Percentiles rank a stretch among this genome's conserved stretches.
These are phyloP conservation scores for Wilcoxina mikolae DNA, from an alignment of 495 filamentous ascomycete species.

Conservation along the genomic window DNA sequence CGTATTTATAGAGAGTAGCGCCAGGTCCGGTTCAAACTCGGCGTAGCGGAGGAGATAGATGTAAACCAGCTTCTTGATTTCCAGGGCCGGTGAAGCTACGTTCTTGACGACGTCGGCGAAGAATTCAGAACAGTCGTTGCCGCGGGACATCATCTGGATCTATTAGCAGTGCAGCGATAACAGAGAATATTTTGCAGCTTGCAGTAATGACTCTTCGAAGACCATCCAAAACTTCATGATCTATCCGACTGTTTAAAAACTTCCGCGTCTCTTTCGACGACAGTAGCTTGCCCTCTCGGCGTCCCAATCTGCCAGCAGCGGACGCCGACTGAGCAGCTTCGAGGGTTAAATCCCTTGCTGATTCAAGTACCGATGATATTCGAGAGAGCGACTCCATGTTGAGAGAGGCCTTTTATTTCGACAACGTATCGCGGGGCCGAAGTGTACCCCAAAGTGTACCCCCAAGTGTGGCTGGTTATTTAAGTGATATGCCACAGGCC, in stretches of 20 bases:
- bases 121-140: conserved; percentile 65
- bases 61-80: conserved; percentile 95
- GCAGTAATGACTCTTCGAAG: conserved; percentile 80
- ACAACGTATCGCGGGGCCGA: too few species aligned
- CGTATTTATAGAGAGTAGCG: conserved; percentile 90
- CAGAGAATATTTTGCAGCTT: conserved; percentile 27
- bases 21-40: conserved; percentile 85
- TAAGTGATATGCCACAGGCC: too few species aligned
- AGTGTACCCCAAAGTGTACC: too few species aligned
- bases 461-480: too few species aligned
- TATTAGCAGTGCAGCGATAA: neutral
- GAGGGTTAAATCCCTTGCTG: conserved; percentile 89
- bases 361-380: conserved; percentile 86
- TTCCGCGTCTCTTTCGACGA: conserved; percentile 62
- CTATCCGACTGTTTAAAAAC: conserved; percentile 83
- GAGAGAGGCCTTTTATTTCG: too few species aligned
- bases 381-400: conserved; percentile 92
- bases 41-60: conserved; percentile 94
- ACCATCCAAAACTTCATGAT: conserved; percentile 83
- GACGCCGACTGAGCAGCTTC: conserved; percentile 77
- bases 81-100: conserved; percentile 74
- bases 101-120: conserved; percentile 96
- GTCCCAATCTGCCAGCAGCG: conserved; percentile 32
- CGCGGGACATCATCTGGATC: conserved; percentile 75
- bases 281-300: conserved; percentile 38